A percentile compares a stretch with the other conserved stretches of the same genome.
phyloP scores from a whole-genome alignment of 345 rosid species.

The Acer campestre region DNA sequence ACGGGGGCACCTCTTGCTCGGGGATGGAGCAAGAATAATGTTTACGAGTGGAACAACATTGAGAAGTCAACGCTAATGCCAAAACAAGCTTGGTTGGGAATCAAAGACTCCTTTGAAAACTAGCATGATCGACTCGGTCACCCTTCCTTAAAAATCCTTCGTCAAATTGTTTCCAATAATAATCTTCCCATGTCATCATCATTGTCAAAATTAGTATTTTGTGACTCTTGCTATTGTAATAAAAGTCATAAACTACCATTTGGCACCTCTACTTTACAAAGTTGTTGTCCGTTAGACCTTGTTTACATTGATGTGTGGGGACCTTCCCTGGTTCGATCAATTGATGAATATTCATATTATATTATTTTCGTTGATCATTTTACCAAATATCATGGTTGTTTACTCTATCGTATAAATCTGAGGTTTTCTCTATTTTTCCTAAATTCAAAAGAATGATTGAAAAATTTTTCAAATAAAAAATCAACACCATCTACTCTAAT shows the following conservation, averaged over 20 bases:
- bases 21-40: too few species aligned
- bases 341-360: neutral
- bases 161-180: too few species aligned
- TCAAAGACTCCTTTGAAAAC: too few species aligned
- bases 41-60: too few species aligned
- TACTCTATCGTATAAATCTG: neutral
- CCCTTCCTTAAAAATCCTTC: too few species aligned
- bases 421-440: neutral
- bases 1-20: too few species aligned
- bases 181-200: too few species aligned
- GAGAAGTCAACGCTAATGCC: too few species aligned
- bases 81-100: too few species aligned
- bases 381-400: neutral
- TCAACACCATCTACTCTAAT: neutral
- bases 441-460: neutral
- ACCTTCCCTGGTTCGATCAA: neutral
- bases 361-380: conserved; percentile 4
- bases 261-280: neutral
- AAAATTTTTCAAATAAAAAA: neutral
- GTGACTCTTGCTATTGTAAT: neutral
- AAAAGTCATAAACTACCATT: neutral
- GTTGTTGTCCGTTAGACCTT: neutral
- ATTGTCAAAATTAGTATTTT: neutral
- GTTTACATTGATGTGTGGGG: neutral
- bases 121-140: too few species aligned